A percentile compares a stretch with the other conserved stretches of the same genome.
Evolutionary conservation across 1,139 yeast genomes (phyloP).

Genomic region (Diutina pseudorugosa): DNA sequence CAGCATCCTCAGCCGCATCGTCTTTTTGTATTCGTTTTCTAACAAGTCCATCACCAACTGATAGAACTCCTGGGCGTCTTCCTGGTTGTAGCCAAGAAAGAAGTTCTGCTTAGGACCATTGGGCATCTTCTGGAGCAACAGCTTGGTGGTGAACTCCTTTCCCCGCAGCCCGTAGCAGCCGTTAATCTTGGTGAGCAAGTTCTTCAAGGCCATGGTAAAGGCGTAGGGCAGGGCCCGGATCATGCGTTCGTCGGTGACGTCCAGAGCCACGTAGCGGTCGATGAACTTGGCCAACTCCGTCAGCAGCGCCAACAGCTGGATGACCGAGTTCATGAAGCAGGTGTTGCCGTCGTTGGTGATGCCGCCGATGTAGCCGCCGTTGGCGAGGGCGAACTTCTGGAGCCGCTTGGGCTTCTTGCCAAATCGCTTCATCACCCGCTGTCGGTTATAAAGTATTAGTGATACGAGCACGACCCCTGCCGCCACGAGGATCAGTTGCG

Average conservation of each 20-base stretch:
- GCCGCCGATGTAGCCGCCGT: constrained; percentile 77
- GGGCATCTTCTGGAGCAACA: constrained; percentile 57
- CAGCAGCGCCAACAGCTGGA: constrained; percentile 76
- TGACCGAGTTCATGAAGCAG: constrained; percentile 84
- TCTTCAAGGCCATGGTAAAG: constrained; percentile 43
- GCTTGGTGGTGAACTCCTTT: constrained; percentile 56
- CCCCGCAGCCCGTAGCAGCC: constrained; percentile 40
- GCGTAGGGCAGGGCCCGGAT: constrained; percentile 7
- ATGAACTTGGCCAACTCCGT: constrained; percentile 46
- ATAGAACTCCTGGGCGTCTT: constrained; percentile 90
- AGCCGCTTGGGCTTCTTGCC: constrained; percentile 2
- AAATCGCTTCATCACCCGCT: neutral
- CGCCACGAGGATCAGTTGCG: neutral
- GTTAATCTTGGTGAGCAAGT: constrained; percentile 41
- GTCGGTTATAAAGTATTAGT: neutral
- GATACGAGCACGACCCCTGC: neutral
- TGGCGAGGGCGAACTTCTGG: constrained; percentile 24
- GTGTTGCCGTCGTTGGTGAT: constrained; percentile 83
- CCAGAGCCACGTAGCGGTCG: constrained; percentile 13
- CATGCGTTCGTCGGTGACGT: constrained; percentile 19
- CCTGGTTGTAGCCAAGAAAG: constrained; percentile 77
- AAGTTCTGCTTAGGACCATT: constrained; percentile 70
- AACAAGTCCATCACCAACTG: constrained; percentile 64
- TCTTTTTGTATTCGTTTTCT: constrained; percentile 45
- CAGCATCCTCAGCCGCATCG: neutral